Evolutionary conservation across 208 protist species (phyloP), one percentile per base, ranked within the genome.

Genomic region (Sergeia podlipaevii): DNA sequence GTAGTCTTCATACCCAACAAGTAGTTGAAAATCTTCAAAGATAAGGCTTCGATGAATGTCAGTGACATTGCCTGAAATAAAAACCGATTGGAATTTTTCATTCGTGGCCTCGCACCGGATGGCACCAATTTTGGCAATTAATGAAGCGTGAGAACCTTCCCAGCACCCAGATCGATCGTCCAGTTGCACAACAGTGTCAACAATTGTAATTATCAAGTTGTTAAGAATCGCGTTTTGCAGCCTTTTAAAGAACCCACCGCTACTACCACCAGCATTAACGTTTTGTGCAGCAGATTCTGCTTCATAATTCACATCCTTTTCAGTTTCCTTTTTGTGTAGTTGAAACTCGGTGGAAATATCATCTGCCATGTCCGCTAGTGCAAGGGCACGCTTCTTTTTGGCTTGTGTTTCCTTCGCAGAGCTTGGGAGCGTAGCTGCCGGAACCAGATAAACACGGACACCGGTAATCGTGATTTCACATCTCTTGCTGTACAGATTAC

Each of bases 221-320:
- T 76, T 76, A 15, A 91, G 58, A 57, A 91, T 73, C 3, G 60
- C 65, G n/a, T 77, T 54, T 29, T 77, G 75, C 27, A 91, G 76
- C 11, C 78, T 59, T 18, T 67, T 43, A 42, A 85, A 59, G 47
- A 85, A 77, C 0, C 48, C 48, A 42, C 17, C 33, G 20, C 23
- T 29, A n/a, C 20, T 29, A 4, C 6, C 20, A 36, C 5, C 26
- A 13, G 21, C 18, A n/a, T 36, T 27, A 5, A 43, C 10, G 27
- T 4, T 21, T 7, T 45, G 11, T 58, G 37, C 0, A 34, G 53
- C 13, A 72, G 20, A 34, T 43, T 20, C 0, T 36, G 33, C 17
- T 54, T 48, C 13, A 62, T 39, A 1, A 51, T 44, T 21, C 47
- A 32, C 7, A 50, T 18, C 15, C 48, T 28, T 21, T 7, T 44